Base-by-base conservation (phyloP, 495 filamentous ascomycete species). In the Echria macrotheca region DNA sequence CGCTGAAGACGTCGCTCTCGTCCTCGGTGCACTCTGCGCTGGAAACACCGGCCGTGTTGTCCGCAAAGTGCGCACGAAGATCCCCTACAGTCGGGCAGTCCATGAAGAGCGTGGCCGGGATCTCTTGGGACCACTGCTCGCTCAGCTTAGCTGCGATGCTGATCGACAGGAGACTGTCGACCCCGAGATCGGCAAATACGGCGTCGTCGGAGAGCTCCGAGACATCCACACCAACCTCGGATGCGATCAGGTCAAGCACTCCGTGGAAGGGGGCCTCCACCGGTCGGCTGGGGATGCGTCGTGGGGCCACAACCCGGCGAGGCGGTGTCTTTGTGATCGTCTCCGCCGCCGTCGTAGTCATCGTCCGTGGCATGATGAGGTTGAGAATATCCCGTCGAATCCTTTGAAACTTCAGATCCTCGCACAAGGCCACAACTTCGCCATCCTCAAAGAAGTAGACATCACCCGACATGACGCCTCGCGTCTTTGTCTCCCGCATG, bases 371-470 rank as follows among this genome's bases (percentile, higher is more conserved):
- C 44, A 83, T 67, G 26, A 74, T 65, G 26, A 67, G 69, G 47
- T 83, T 75, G 25, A 83, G 67, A 21, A 81, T 68, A 49, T 68
- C 69, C 24, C 78, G 67, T 26, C 78, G 67, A 25, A 82, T 67
- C 22, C 69, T 68, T 64, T 81, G 76, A 65, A 82, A 81, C 65
- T 79, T 71, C 47, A 72, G 48, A 45, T 55, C 60, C 24, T 59
- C 59, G 44, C 60, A 64, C 25, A 66, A 46, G 15, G 58, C 68
- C 46, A 74, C 59, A 54, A 79, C 70, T 39, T 64, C 67, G 18
- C 76, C 66, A 21, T 69, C 74, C 43, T 79, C 75, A 28, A 76
- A 78, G 9, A 81, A 61, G 25, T 74, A 76, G 17, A 81, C 69
- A 54, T 82, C 74, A 21, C 79, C 74, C 55, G 60, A 54, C 37